Evolutionary conservation across 768 basidiomycete genomes (phyloP), one percentile per base, ranked within the genome.

Genomic region (Kwoniella mangroviensis): DNA sequence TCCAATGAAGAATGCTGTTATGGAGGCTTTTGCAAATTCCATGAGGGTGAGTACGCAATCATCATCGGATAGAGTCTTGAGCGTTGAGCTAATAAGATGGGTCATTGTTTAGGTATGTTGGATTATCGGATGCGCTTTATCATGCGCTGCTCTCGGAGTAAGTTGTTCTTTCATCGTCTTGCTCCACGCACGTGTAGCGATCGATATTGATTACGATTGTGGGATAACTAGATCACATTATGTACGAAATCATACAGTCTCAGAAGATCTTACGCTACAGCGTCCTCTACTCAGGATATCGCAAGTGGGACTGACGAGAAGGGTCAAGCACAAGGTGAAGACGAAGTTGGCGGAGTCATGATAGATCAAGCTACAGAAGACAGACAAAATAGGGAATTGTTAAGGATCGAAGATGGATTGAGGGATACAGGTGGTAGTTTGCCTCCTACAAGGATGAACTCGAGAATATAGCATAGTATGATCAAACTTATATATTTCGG

Each of bases 21-120:
- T 82, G 21, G 53, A 59, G 15, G 81, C 81, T 24, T 82, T 82
- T 58, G 78, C 80, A 0, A 72, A 81, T 73, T 65, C 75, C 4
- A 56, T 80, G 22, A 40, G 79, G 45, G 76, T 79, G 40, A 57
- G 77, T 72, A 5, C 12, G 3, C 13, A 49, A 15, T 49, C 19
- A 13, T 49, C 45, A 34, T 34, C 34, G 9, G 1, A 5, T 34
- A 34, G 34, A 7, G 34, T 34, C 34, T 53, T 41, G 40, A 43
- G 22, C 24, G 21, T 28, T 40, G 43, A 41, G 22, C 40, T 43
- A 15, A 70, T 40, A 5, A 2, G 28, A 19, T 4, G 17, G 13
- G 42, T 17, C 13, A 5, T 55, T 17, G 26, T 22, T n/a, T 42
- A 78, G 75, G n/a, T 72, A 21, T 80, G 79, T 49, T 80, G 76